Conservation (phyloP, 139 green algal species). For the Tetraselmis chui region DNA sequence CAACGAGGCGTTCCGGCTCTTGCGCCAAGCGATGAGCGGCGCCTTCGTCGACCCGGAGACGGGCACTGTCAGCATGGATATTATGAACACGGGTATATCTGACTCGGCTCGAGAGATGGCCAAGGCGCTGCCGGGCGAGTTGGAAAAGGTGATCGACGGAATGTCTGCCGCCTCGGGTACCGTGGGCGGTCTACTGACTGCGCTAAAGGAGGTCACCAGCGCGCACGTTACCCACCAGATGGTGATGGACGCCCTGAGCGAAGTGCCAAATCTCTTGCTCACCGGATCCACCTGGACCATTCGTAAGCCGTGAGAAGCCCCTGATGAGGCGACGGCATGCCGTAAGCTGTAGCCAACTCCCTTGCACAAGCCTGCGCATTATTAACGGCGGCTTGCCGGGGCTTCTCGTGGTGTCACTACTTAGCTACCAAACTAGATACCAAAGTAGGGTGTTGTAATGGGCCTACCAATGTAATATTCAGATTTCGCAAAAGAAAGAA, state of each 20-base stretch:
- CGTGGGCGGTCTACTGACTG: not conserved
- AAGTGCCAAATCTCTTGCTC: not conserved
- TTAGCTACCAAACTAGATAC: too few relatives aligned
- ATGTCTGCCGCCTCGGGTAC: not conserved
- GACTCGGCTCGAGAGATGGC: not conserved
- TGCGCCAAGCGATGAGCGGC: conserved; percentile 72
- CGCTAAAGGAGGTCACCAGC: not conserved
- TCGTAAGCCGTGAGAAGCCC: not conserved
- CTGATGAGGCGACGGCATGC: too few relatives aligned
- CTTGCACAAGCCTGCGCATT: too few relatives aligned
- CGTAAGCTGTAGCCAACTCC: too few relatives aligned
- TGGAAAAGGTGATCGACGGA: not conserved
- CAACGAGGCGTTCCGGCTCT: conserved; percentile 51
- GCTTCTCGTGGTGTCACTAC: too few relatives aligned
- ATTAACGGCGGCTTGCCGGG: too few relatives aligned
- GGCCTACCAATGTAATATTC: too few relatives aligned
- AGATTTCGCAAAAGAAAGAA: too few relatives aligned
- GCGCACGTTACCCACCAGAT: not conserved
- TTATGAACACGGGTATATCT: conserved; percentile 29
- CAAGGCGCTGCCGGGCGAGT: not conserved
- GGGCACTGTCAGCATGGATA: conserved; percentile 69
- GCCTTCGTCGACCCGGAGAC: conserved; percentile 62
- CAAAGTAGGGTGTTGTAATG: too few relatives aligned
- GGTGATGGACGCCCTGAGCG: not conserved
- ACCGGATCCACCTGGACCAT: not conserved